A percentile compares a stretch with the other conserved stretches of the same genome.
Evolutionary conservation across 202 grass and related monocot species (phyloP).

Genomic region (Elaeis oleifera): DNA sequence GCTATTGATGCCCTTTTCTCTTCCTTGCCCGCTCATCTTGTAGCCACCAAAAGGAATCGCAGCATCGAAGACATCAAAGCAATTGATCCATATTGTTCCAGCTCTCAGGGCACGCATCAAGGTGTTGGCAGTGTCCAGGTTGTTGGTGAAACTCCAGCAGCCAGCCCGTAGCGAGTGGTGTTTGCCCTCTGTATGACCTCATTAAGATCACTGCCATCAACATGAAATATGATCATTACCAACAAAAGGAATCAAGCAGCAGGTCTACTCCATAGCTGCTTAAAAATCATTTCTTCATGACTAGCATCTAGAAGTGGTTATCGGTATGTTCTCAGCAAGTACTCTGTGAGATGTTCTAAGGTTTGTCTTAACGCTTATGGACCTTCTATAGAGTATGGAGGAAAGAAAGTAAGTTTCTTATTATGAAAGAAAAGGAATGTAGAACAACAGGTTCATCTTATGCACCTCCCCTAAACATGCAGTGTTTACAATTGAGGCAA

Average conservation of each 20-base stretch:
- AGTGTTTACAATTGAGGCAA: no score
- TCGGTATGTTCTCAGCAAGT: no score
- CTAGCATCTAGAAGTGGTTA: no score
- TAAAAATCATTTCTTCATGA: no score
- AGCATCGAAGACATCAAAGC: slow-evolving; percentile 69
- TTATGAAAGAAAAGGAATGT: no score
- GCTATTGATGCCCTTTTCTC: slow-evolving; percentile 93
- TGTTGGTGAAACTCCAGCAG: slow-evolving; percentile 80
- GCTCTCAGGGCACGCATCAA: slow-evolving; percentile 49
- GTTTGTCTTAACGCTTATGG: no score
- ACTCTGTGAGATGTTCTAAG: no score
- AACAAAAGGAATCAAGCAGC: background rate
- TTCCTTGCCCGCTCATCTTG: slow-evolving; percentile 84
- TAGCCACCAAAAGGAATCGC: slow-evolving; percentile 86
- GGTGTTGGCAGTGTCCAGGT: slow-evolving; percentile 79
- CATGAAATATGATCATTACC: background rate
- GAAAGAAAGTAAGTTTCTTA: no score
- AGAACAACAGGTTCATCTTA: no score
- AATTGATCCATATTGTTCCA: slow-evolving; percentile 82
- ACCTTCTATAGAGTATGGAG: no score
- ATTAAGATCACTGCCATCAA: slow-evolving; percentile 48
- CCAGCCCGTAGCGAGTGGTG: slow-evolving; percentile 49
- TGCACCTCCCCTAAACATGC: no score
- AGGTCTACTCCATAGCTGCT: background rate
- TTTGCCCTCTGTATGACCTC: slow-evolving; percentile 91